Base-by-base conservation (phyloP, 2,329 filamentous ascomycete genomes). In the Aspergillus ochraceus region DNA sequence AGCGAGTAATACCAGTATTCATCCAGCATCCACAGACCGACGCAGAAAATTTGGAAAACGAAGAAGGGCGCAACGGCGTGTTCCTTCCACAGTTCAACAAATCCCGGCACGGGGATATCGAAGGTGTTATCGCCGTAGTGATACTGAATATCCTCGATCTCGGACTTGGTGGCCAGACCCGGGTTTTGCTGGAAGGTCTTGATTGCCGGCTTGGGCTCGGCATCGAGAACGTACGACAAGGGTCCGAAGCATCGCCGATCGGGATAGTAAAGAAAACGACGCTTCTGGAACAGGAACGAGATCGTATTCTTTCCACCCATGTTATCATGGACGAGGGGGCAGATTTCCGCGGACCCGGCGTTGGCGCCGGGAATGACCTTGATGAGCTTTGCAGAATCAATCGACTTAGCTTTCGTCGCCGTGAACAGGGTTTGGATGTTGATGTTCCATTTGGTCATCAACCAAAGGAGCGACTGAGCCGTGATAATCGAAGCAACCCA, bases 1-100 rank as follows among this genome's bases (percentile, higher is more conserved):
- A 99, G 86, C 62, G 95, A 98, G 80, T 99, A 99, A 82, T 99
- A 99, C 95, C 96, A 99, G 80, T 98, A 99, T 79, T 99, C 96
- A 73, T 99, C 95, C 73, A 99, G 81, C 88, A 98, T 91, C 95
- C 95, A 99, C 62, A 99, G 81, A 17, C 95, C 96, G 60, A 99
- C 95, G 70, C 96, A 99, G 82, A 99, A 99, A 62, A 99, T 84
- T 82, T 99, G 95, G 80, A 99, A 99, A 64, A 99, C 93, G 79
- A 99, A 99, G 83, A 99, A 99, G 5, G 95, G 95, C 22, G 96
- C 96, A 22, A 99, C 96, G 24, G 96, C 94, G 76, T 99, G 96
- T 78, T 99, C 95, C 77, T 96, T 91, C 85, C 97, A 99, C 53
- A 99, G 86, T 79, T 99, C 95, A 54, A 90, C 88, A 69, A 99